Evolutionary conservation across 202 grass and related monocot genomes (phyloP), one percentile per base, ranked within the genome.

Genomic region (Carex sylvatica): DNA sequence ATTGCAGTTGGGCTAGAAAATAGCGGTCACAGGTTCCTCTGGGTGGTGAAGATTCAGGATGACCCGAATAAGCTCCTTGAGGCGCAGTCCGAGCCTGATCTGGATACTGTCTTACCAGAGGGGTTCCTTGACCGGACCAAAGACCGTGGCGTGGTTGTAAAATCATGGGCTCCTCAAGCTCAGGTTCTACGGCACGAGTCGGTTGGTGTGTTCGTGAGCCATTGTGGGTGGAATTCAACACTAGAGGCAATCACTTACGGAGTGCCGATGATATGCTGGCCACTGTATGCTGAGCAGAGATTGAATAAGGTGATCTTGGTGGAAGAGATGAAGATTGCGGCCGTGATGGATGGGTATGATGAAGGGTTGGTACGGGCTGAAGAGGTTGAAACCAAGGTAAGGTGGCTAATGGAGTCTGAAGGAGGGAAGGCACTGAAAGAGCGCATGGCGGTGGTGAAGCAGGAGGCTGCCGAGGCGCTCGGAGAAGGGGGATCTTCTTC

Each of bases 151-250:
- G 38, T 89, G 13, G 68, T 92, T 55, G 42, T 92, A 44, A 88
- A 85, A 86, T 89, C 87, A 42, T 94, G 89, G 92, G 91, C 93
- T 13, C 93, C 90, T 0, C 89, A 94, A 83, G 81, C 89, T 49
- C 86, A 90, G 2, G 84, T 94, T 2, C 82, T 94, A 49, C 22
- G n/a, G 18, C 88, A 87, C 79, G 33, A 30, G 9, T 70, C 90
- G 2, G 72, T 86, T 0, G 91, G 91, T 2, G 91, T 77, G 5
- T 97, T 97, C 30, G 87, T 97, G 74, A 97, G 85, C 22, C 94
- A 97, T 65, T 97, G 87, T 2, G 94, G 94, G 14, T 97, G 94
- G 94, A 97, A 97, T 79, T 97, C 91, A 31, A 38, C 54, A 12
- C 26, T 91, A 4, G 91, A 97, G 79, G 91, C 73, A 13, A 2